A percentile compares a stretch with the other conserved stretches of the same genome.
These are phyloP conservation scores for Podaxis sp. DNA, from an alignment of 768 basidiomycete species.

Conservation along the genomic window DNA sequence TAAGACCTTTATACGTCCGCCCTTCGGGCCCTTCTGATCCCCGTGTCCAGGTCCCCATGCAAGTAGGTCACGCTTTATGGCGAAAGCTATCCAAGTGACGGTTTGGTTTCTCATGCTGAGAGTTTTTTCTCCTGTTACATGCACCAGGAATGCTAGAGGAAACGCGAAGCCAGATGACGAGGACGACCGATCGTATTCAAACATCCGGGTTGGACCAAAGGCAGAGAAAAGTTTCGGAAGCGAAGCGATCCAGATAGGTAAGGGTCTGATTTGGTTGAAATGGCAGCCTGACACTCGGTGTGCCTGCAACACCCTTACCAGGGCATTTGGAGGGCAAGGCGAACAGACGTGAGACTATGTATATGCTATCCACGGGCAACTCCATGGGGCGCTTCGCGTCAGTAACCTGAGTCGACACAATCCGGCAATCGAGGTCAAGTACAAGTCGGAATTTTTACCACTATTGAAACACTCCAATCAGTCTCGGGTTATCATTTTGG, in stretches of 20 bases:
- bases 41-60: slow-evolving; percentile 29
- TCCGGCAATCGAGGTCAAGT: slow-evolving; percentile 57
- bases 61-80: slow-evolving; percentile 27
- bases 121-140: neutral
- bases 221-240: too few relatives aligned
- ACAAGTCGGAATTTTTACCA: slow-evolving; percentile 64
- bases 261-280: too few relatives aligned
- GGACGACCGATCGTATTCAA: slow-evolving; percentile 5
- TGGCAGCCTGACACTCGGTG: too few relatives aligned
- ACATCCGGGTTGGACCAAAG: too few relatives aligned
- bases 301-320: too few relatives aligned
- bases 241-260: too few relatives aligned
- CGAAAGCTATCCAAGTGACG: slow-evolving; percentile 22
- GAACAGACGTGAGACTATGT: slow-evolving; percentile 17
- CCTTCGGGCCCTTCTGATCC: slow-evolving; percentile 12
- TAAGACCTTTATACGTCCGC: slow-evolving; percentile 22
- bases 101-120: neutral
- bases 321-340: neutral
- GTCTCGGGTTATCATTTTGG: neutral
- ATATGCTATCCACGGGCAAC: slow-evolving; percentile 52
- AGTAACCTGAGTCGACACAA: slow-evolving; percentile 54
- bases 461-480: slow-evolving; percentile 22
- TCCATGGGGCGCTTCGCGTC: slow-evolving; percentile 71
- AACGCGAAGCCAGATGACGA: slow-evolving; percentile 17
- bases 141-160: slow-evolving; percentile 30